Evolutionary conservation across 345 rosid species (phyloP).

Genomic region (Citrus medica): DNA sequence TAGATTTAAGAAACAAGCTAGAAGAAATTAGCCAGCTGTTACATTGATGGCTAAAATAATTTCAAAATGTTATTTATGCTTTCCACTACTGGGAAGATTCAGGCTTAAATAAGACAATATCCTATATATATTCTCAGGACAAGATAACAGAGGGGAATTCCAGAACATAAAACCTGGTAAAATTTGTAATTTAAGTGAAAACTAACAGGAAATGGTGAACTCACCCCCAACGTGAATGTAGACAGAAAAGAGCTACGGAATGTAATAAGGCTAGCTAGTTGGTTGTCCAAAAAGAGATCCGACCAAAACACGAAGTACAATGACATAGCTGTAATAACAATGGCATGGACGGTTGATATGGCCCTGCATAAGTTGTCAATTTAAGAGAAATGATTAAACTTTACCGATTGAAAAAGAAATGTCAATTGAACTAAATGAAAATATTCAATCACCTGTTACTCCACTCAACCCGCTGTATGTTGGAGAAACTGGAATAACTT

Average conservation of each 20-base stretch:
- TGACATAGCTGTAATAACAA: slow-evolving; percentile 50
- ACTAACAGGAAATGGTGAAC: slow-evolving; percentile 14
- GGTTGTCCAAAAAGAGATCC: slow-evolving; percentile 44
- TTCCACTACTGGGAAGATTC: not conserved
- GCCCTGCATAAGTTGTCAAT: slow-evolving; percentile 38
- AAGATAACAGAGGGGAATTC: not conserved
- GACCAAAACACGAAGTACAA: slow-evolving; percentile 64
- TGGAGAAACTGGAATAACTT: slow-evolving; percentile 48
- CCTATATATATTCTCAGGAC: not conserved
- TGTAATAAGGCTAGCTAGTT: slow-evolving; percentile 32
- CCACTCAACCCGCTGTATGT: slow-evolving; percentile 58
- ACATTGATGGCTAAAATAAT: not conserved
- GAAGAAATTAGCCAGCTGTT: not conserved
- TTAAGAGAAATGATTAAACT: not conserved
- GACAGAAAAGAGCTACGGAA: slow-evolving; percentile 49
- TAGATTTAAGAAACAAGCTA: not conserved
- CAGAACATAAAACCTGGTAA: not conserved
- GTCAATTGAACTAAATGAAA: not conserved
- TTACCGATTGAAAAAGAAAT: not conserved
- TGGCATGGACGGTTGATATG: slow-evolving; percentile 62
- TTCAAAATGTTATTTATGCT: not conserved
- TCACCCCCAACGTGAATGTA: slow-evolving; percentile 54
- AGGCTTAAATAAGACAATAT: not conserved
- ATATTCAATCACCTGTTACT: slow-evolving; percentile 47
- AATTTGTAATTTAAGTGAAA: not conserved